phyloP scores from a whole-genome alignment of 768 basidiomycete species.

The Chlorophyllum brunneum region DNA sequence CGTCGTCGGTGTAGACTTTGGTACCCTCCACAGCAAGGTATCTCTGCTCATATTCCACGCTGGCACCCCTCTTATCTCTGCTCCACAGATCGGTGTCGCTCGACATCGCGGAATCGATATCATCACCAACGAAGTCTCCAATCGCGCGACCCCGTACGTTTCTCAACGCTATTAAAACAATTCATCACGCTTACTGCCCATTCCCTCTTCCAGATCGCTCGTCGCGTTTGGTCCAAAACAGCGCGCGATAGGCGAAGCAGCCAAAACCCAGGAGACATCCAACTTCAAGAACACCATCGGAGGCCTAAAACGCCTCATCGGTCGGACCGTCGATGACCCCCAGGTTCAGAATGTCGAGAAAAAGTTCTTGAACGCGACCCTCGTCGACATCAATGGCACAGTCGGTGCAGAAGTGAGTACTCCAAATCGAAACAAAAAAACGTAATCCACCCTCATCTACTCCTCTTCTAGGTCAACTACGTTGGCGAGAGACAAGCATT shows the following conservation, averaged over 20 bases:
- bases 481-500: slow-evolving; percentile 76
- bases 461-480: slow-evolving; percentile 69
- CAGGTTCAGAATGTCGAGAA: slow-evolving; percentile 84
- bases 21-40: slow-evolving; percentile 86
- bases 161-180: neutral
- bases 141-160: slow-evolving; percentile 93
- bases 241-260: slow-evolving; percentile 88
- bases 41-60: neutral
- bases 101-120: slow-evolving; percentile 97
- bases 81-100: slow-evolving; percentile 83
- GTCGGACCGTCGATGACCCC: slow-evolving; percentile 73
- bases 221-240: slow-evolving; percentile 93
- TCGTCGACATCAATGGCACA: slow-evolving; percentile 80
- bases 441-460: slow-evolving; percentile 8
- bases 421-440: too few species aligned
- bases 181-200: slow-evolving; percentile 65
- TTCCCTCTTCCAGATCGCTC: slow-evolving; percentile 67
- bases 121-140: slow-evolving; percentile 96
- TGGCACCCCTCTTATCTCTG: slow-evolving; percentile 15
- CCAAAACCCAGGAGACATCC: slow-evolving; percentile 96
- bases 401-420: slow-evolving; percentile 80
- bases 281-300: slow-evolving; percentile 99
- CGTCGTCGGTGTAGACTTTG: slow-evolving; percentile 95
- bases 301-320: slow-evolving; percentile 85
- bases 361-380: slow-evolving; percentile 83